These are phyloP conservation scores for Polyporus tsugae DNA, from an alignment of 1,284 basidiomycete genomes.

Conservation along the genomic window DNA sequence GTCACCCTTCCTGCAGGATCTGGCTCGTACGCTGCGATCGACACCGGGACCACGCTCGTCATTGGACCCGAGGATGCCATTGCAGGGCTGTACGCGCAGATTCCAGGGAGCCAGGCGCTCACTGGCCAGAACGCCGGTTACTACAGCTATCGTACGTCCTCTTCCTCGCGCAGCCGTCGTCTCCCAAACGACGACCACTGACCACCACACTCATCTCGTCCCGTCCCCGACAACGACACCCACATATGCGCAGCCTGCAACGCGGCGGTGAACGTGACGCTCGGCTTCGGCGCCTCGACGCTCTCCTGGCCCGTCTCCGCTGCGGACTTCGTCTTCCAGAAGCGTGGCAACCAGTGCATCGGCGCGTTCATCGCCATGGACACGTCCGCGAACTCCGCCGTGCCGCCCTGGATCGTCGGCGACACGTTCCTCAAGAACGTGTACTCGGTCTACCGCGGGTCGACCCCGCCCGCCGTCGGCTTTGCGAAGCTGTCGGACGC, in stretches of 20 bases:
- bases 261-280: conserved; percentile 67
- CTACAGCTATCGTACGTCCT: conserved; percentile 72
- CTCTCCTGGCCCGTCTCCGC: conserved; percentile 74
- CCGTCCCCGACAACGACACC: not conserved
- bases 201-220: not conserved
- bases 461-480: conserved; percentile 77
- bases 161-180: not conserved
- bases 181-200: not conserved
- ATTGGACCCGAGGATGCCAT: conserved; percentile 78
- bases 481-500: conserved; percentile 74
- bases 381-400: conserved; percentile 49
- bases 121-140: conserved; percentile 76
- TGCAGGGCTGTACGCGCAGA: conserved; percentile 74
- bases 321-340: conserved; percentile 78
- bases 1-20: conserved; percentile 56
- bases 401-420: conserved; percentile 90
- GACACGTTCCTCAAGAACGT: conserved; percentile 97
- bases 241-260: conserved; percentile 62
- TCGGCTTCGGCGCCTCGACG: conserved; percentile 78
- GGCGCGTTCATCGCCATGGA: conserved; percentile 86
- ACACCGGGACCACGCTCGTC: conserved; percentile 92
- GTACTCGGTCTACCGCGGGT: conserved; percentile 84
- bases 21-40: conserved; percentile 70
- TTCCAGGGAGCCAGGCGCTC: conserved; percentile 70
- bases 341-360: conserved; percentile 68